Conservation (phyloP, 2,329 filamentous ascomycete species). For the Cladosporium sp. region DNA sequence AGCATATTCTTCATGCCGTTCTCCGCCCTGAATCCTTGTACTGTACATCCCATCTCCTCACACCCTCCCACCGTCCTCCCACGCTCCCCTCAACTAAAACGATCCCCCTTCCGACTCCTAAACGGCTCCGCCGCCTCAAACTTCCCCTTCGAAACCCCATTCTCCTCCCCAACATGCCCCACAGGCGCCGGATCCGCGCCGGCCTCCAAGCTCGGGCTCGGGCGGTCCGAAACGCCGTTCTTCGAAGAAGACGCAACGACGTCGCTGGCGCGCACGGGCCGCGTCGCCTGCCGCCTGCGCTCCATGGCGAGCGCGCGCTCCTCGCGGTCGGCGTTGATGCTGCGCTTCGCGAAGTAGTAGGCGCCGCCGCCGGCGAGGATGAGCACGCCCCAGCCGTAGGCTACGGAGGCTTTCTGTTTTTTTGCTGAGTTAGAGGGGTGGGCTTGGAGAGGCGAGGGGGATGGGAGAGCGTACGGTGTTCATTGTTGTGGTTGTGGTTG, state of each 20-base stretch:
- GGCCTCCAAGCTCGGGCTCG: slow-evolving; percentile 8
- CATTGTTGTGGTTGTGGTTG: slow-evolving; percentile 13
- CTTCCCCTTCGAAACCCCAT: slow-evolving; percentile 71
- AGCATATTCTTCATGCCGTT: no score
- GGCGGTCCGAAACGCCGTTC: slow-evolving; percentile 44
- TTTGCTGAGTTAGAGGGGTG: not conserved
- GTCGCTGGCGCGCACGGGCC: not conserved
- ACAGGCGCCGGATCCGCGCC: slow-evolving; percentile 72
- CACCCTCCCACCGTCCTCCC: no score
- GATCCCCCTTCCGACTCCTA: slow-evolving; percentile 73
- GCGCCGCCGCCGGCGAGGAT: slow-evolving; percentile 82
- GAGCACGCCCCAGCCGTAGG: slow-evolving; percentile 87
- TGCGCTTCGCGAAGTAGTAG: slow-evolving; percentile 92
- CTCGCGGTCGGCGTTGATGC: slow-evolving; percentile 84
- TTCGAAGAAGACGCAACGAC: not conserved
- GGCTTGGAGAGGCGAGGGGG: not conserved
- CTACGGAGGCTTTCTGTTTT: slow-evolving; percentile 22
- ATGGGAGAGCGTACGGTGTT: slow-evolving; percentile 20
- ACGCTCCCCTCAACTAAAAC: slow-evolving; percentile 54
- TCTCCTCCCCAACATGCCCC: slow-evolving; percentile 64
- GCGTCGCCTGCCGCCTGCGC: slow-evolving; percentile 41
- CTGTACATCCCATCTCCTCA: slow-evolving; percentile 7
- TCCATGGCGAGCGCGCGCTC: slow-evolving; percentile 64
- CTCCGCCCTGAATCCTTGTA: not conserved
- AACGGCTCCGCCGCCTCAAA: slow-evolving; percentile 78